phyloP scores from a whole-genome alignment of 345 rosid genomes.

The Microcos paniculata region DNA sequence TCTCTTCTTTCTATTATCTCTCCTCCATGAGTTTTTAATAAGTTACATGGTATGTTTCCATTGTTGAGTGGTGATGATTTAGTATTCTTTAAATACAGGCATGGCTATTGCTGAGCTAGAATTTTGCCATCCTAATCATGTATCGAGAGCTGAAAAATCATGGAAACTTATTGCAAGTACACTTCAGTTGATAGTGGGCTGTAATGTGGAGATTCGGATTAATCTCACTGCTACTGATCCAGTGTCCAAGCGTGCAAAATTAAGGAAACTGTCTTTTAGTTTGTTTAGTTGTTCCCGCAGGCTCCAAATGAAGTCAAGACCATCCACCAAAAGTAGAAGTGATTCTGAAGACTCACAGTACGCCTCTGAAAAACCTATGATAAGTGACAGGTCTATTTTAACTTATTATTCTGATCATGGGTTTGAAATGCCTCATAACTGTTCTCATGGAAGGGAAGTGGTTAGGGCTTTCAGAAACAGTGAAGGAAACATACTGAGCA shows the following conservation, averaged over 20 bases:
- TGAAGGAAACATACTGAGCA: conserved; percentile 75
- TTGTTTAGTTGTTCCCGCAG: conserved; percentile 77
- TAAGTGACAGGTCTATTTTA: conserved; percentile 27
- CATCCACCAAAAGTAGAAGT: conserved; percentile 35
- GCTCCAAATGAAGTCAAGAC: conserved; percentile 44
- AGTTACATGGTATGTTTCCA: background rate
- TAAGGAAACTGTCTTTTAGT: conserved; percentile 56
- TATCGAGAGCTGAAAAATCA: conserved; percentile 80
- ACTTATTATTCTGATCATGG: conserved; percentile 36
- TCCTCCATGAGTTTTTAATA: background rate
- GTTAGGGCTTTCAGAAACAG: conserved; percentile 58
- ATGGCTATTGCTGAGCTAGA: conserved; percentile 78
- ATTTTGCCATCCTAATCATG: conserved; percentile 54
- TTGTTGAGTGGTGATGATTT: conserved; percentile 1
- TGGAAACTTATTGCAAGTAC: conserved; percentile 91
- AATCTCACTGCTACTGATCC: conserved; percentile 54
- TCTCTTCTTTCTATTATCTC: background rate
- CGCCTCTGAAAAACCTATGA: conserved; percentile 46
- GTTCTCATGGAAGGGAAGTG: conserved; percentile 32
- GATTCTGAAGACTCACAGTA: conserved; percentile 47
- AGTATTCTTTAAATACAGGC: conserved; percentile 39
- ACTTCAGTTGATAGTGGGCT: conserved; percentile 72
- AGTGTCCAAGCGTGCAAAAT: conserved; percentile 43
- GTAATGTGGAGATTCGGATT: conserved; percentile 85
- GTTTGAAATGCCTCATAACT: conserved; percentile 32